phyloP scores from a whole-genome alignment of 2,329 filamentous ascomycete species.

The Monilinia polystroma region DNA sequence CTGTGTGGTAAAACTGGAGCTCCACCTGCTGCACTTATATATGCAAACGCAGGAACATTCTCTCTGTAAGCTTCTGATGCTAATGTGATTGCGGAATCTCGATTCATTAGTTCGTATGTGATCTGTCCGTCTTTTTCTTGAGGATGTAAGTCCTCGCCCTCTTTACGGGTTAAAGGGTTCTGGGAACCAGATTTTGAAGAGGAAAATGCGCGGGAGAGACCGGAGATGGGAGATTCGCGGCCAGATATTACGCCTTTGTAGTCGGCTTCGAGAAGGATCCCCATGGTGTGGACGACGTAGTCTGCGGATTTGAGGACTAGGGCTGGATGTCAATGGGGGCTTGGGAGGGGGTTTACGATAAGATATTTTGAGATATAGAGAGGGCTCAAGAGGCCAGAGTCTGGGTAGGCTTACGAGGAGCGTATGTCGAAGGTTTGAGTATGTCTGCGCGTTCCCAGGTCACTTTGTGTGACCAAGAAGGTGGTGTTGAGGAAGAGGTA shows the following conservation, averaged over 20 bases:
- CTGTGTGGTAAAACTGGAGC: slow-evolving; percentile 79
- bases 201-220: slow-evolving; percentile 76
- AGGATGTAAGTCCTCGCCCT: slow-evolving; percentile 60
- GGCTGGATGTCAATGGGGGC: background rate
- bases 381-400: slow-evolving; percentile 88
- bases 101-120: slow-evolving; percentile 97
- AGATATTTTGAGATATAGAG: too few relatives aligned
- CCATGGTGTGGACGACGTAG: slow-evolving; percentile 91
- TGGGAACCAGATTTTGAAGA: slow-evolving; percentile 60
- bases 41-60: slow-evolving; percentile 71
- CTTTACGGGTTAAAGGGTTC: slow-evolving; percentile 66
- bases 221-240: slow-evolving; percentile 75
- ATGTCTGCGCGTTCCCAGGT: slow-evolving; percentile 82
- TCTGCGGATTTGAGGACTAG: slow-evolving; percentile 68
- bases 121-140: slow-evolving; percentile 71
- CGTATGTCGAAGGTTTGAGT: slow-evolving; percentile 70
- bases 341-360: background rate
- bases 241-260: slow-evolving; percentile 92
- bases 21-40: slow-evolving; percentile 84
- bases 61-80: slow-evolving; percentile 71
- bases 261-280: slow-evolving; percentile 93
- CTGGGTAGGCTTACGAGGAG: slow-evolving; percentile 55
- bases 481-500: slow-evolving; percentile 64
- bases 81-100: slow-evolving; percentile 80
- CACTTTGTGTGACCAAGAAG: slow-evolving; percentile 79